phyloP scores from a whole-genome alignment of 2,329 filamentous ascomycete species.

The Pseudogymnoascus sp. region DNA sequence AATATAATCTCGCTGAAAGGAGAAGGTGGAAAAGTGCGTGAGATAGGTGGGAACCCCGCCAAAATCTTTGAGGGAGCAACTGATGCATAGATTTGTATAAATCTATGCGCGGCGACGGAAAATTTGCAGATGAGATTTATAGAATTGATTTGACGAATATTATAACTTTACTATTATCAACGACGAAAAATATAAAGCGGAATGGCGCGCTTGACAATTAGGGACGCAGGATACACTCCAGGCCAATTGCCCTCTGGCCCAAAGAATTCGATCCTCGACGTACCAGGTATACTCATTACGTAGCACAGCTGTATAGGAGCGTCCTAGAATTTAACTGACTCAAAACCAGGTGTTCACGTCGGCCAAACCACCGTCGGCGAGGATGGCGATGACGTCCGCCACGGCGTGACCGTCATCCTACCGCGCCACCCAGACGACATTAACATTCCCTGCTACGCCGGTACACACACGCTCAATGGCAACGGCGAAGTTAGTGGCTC shows the following conservation, averaged over 20 bases:
- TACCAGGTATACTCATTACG: constrained; percentile 16
- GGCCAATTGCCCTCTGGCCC: constrained; percentile 21
- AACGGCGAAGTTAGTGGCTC: constrained; percentile 25
- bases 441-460: constrained; percentile 24
- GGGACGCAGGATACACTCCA: constrained; percentile 22
- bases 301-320: not conserved
- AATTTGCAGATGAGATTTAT: not conserved
- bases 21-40: not conserved
- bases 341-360: constrained; percentile 20
- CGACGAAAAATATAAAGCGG: not conserved
- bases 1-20: not conserved
- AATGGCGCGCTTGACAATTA: constrained; percentile 21
- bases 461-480: constrained; percentile 23
- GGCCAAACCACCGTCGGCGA: constrained; percentile 24
- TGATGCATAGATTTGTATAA: not conserved
- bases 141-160: not conserved
- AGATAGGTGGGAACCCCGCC: not conserved
- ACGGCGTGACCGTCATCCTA: constrained; percentile 25
- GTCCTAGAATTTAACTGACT: not conserved
- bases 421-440: constrained; percentile 23
- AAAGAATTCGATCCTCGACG: constrained; percentile 26
- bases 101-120: not conserved
- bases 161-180: not conserved
- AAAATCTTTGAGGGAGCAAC: not conserved
- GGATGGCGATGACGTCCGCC: constrained; percentile 20